Evolutionary conservation across 179 eudicot genomes (phyloP).

Genomic region (Vitellaria paradoxa): DNA sequence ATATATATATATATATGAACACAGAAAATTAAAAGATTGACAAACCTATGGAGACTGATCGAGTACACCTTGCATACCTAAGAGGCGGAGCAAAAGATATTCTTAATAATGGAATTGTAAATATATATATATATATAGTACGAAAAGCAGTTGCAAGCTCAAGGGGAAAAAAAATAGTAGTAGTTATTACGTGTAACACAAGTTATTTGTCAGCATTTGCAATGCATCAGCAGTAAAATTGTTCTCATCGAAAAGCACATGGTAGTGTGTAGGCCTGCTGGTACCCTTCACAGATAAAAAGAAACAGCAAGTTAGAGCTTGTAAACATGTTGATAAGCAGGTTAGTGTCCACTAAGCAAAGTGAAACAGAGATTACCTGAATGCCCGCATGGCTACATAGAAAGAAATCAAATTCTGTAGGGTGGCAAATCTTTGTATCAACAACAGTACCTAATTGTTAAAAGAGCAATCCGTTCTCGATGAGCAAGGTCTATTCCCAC

Average conservation of each 20-base stretch:
- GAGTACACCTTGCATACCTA: constrained; percentile 65
- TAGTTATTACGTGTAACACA: constrained; percentile 65
- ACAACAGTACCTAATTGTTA: constrained; percentile 63
- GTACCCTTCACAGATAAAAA: constrained; percentile 43
- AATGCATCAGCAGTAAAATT: constrained; percentile 51
- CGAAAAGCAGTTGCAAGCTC: not conserved
- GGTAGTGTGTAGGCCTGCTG: constrained; percentile 72
- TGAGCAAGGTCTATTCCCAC: not conserved
- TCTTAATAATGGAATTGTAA: not conserved
- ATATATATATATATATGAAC: no score
- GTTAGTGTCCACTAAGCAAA: not conserved
- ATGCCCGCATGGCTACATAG: constrained; percentile 75
- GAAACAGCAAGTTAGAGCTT: not conserved
- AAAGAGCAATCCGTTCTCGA: not conserved
- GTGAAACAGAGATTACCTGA: constrained; percentile 30
- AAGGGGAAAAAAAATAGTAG: not conserved
- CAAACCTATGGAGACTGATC: constrained; percentile 63
- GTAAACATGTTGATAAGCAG: not conserved
- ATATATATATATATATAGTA: not conserved
- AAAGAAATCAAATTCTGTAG: constrained; percentile 60
- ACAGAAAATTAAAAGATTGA: not conserved
- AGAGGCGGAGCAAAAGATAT: not conserved
- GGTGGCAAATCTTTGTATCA: constrained; percentile 67
- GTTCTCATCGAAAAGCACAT: constrained; percentile 69
- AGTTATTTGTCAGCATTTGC: constrained; percentile 52